Base-by-base conservation (phyloP, 1,284 basidiomycete genomes). In the Cryptococcus sp. region DNA sequence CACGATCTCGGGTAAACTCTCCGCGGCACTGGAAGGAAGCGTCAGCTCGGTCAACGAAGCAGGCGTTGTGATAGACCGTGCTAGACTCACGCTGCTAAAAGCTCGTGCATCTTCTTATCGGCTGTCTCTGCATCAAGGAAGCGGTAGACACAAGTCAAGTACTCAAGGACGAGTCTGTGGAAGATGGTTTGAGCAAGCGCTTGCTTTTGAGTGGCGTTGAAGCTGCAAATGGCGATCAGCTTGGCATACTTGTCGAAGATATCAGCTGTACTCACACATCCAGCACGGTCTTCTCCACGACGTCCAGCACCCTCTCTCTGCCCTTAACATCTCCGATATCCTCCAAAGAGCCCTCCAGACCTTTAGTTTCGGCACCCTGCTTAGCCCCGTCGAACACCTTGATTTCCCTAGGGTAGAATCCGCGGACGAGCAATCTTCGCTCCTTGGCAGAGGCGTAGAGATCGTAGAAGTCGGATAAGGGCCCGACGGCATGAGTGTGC, bases 131-230 rank as follows among this genome's bases (percentile, higher is more conserved):
- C 56, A 17, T 63, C 51, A 41, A 76, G 62, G 66, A 75, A 78
- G 42, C 69, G 69, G 67, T 75, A 76, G 22, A 78, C 55, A 57
- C 74, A 78, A 39, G 70, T 71, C 23, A 80, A 62, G 66, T 80
- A 80, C 57, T 80, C 79, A 42, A 65, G 62, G 6, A 79, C 76
- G 23, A 87, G 88, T 35, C 89, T 85, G 71, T 94, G 91, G 19
- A 93, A 89, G 45, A 93, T 86, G 0, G 88, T 86, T 75, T 93
- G 90, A 0, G 88, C 87, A 13, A 92, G 82, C 2, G 90, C 87
- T 13, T 89, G 89, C 75, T 94, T 93, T 70, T 93, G 91, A 0
- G 91, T 84, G 64, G 93, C 90, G 74, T 93, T 90, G 77, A 92
- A 91, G 55, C 90, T 93, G 61, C 1, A 39, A 5, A 22, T 22